Evolutionary conservation across 2,329 filamentous ascomycete species (phyloP).

Genomic region (Fusarium setosum): DNA sequence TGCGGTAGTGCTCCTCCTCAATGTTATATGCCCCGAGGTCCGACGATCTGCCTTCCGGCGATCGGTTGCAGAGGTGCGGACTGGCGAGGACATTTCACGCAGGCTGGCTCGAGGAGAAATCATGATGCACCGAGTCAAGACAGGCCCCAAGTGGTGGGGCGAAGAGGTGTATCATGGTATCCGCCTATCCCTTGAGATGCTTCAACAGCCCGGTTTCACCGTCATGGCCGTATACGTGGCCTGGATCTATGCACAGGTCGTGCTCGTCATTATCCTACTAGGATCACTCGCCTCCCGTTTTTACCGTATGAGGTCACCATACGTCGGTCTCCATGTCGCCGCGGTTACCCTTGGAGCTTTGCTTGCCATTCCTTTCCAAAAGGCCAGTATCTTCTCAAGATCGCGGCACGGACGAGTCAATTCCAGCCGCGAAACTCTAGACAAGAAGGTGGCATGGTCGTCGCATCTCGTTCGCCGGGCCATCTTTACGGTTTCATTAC

Average conservation of each 20-base stretch:
- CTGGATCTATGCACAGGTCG: conserved; percentile 83
- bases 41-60: conserved; percentile 75
- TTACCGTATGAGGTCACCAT: conserved; percentile 72
- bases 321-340: conserved; percentile 74
- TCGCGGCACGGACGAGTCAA: conserved; percentile 68
- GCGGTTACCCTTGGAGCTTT: conserved; percentile 76
- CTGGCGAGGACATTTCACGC: conserved; percentile 62
- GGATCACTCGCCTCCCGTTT: conserved; percentile 77
- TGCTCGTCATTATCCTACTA: conserved; percentile 77
- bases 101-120: conserved; percentile 78
- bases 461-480: conserved; percentile 77
- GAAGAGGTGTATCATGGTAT: conserved; percentile 80
- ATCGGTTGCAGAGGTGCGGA: conserved; percentile 74
- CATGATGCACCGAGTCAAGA: conserved; percentile 79
- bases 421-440: conserved; percentile 75
- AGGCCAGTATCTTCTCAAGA: conserved; percentile 76
- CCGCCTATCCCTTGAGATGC: conserved; percentile 74
- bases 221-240: conserved; percentile 77
- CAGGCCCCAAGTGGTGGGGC: conserved; percentile 80
- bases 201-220: conserved; percentile 79
- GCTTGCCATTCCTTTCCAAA: conserved; percentile 78
- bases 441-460: conserved; percentile 74
- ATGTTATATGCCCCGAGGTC: conserved; percentile 78
- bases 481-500: conserved; percentile 75
- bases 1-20: conserved; percentile 73